Conservation (phyloP, 108 stramenopile species). For the Craspedostauros australis region DNA sequence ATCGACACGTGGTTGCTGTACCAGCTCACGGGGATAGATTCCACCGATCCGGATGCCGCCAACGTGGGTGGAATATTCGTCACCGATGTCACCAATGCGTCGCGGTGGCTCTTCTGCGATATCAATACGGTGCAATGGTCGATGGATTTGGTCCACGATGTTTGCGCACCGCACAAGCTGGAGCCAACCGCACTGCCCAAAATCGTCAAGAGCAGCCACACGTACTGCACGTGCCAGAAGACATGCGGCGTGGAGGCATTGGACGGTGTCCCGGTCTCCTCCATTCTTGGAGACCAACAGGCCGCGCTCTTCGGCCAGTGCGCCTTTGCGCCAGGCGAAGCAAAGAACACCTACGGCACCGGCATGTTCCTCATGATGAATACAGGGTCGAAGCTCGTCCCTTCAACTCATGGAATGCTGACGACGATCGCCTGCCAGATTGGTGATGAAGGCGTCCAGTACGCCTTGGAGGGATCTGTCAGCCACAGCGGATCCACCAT, state of each 20-base stretch:
- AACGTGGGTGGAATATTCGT: conserved; percentile 66
- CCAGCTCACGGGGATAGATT: conserved; percentile 69
- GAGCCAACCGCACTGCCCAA: conserved; percentile 62
- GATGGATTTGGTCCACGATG: conserved; percentile 48
- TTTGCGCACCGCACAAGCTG: conserved; percentile 46
- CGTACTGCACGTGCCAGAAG: conserved; percentile 26
- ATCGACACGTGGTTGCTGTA: conserved; percentile 95
- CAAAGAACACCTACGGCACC: conserved; percentile 97
- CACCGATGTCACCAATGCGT: conserved; percentile 96
- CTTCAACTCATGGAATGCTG: conserved; percentile 84
- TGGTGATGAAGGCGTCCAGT: conserved; percentile 54
- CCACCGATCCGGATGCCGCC: conserved; percentile 45
- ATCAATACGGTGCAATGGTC: conserved; percentile 84
- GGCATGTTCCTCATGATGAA: conserved; percentile 98
- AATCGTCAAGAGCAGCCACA: conserved; percentile 60
- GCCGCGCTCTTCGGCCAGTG: conserved; percentile 95
- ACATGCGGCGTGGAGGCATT: conserved; percentile 33
- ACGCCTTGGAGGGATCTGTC: conserved; percentile 95
- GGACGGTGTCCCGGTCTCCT: conserved; percentile 67
- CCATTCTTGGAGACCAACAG: conserved; percentile 95
- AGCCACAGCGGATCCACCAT: conserved; percentile 90
- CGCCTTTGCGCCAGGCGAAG: conserved; percentile 85
- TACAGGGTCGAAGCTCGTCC: conserved; percentile 67
- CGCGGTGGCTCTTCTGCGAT: conserved; percentile 92
- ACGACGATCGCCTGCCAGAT: conserved; percentile 95